A percentile compares a stretch with the other conserved stretches of the same genome.
Evolutionary conservation across 345 rosid species (phyloP).

Genomic region (Alliaria petiolata): DNA sequence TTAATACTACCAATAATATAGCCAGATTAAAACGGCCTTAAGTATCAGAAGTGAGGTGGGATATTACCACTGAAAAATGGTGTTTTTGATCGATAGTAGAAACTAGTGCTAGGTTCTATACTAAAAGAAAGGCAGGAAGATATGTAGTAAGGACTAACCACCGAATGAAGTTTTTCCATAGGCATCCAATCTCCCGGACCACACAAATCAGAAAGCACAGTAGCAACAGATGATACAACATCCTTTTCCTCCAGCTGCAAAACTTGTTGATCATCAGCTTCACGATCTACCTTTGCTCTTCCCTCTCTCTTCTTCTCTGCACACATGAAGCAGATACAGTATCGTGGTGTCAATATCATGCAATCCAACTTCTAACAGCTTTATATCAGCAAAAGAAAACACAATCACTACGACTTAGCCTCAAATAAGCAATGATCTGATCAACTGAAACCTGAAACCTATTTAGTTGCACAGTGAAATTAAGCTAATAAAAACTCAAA

Average conservation of each 20-base stretch:
- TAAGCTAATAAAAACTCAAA: neutral
- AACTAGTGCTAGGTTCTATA: neutral
- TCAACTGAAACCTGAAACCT: too few relatives aligned
- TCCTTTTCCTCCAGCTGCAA: slow-evolving; percentile 93
- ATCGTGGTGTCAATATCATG: neutral
- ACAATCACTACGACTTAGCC: slow-evolving; percentile 1
- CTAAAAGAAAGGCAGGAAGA: neutral
- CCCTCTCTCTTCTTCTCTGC: slow-evolving; percentile 83
- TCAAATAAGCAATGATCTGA: neutral
- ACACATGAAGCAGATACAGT: slow-evolving; percentile 27
- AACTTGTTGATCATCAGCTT: slow-evolving; percentile 90
- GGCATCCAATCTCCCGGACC: slow-evolving; percentile 99
- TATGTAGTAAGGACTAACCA: slow-evolving; percentile 77
- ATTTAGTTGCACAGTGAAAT: neutral
- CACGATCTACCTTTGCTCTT: slow-evolving; percentile 76
- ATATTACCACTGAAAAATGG: too few relatives aligned
- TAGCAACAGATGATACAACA: slow-evolving; percentile 97
- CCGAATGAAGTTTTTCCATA: slow-evolving; percentile 86
- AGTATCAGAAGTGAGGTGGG: neutral
- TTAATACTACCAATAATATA: too few relatives aligned
- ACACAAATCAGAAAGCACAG: slow-evolving; percentile 93
- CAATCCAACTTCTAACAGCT: neutral
- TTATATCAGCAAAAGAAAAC: neutral
- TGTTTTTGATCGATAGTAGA: too few relatives aligned
- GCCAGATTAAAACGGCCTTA: neutral